Evolutionary conservation across 768 basidiomycete genomes (phyloP), one percentile per base, ranked within the genome.

Genomic region (Amanita rubescens): DNA sequence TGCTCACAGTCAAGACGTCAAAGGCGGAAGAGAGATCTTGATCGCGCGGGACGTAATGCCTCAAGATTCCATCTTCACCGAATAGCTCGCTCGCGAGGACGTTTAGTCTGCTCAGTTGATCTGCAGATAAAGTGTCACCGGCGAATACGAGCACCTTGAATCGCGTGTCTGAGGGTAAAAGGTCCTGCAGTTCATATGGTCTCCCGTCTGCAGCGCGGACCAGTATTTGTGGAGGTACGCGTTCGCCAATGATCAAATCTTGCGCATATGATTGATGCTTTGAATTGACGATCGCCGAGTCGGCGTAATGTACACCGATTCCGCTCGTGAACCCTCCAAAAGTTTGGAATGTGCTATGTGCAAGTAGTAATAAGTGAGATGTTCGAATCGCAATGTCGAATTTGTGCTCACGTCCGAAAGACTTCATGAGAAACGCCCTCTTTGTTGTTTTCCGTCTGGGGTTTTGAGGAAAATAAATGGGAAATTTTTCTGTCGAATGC

Each of bases 401-500:
- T 30, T 25, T 12, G 7, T 27, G 51, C 42, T 49, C 57, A 75
- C 76, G 67, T 60, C n/a, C 77, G 59, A 60, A 83, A 80, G 30
- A 78, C 74, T 32, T 74, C 71, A 51, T 78, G 77, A 1, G 79
- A 74, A 17, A 83, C 76, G 19, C 81, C 80, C 35, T 75, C 71
- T 49, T 69, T 62, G 45, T 73, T 62, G 2, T 70, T 67, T 32
- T 68, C 66, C 4, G 79, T 80, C 30, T 73, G 71, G 3, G 85
- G 82, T 63, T 84, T 84, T 35, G 78, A 79, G 19, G 85, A 87
- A 63, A 86, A 87, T n/a, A 87, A 67, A 12, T 72, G 70, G 7
- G 84, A 74, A 56, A 81, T 85, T 55, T 83, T 62, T 58, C 78
- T 79, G 62, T 90, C 87, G 59, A 86, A 88, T 46, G 76, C 59